phyloP scores from a whole-genome alignment of 2,329 filamentous ascomycete genomes.

The Diplodia intermedia region DNA sequence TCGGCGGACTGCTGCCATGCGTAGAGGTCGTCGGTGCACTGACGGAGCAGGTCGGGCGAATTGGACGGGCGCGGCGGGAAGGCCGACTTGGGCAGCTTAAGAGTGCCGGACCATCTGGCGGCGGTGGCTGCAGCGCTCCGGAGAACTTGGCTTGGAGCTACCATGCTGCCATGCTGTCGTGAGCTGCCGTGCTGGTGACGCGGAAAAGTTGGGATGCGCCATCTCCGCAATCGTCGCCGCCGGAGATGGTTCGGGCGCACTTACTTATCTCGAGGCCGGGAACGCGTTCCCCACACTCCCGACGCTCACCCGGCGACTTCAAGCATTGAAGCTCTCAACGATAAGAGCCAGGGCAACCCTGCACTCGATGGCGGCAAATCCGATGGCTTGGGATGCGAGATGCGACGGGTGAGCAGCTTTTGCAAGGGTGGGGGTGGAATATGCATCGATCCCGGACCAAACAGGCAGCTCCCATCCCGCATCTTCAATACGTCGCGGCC shows the following conservation, averaged over 20 bases:
- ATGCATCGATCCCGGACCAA: too few relatives aligned
- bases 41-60: slow-evolving; percentile 65
- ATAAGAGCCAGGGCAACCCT: too few relatives aligned
- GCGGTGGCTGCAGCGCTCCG: slow-evolving; percentile 20
- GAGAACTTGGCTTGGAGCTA: slow-evolving; percentile 31
- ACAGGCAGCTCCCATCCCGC: too few relatives aligned
- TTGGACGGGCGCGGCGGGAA: slow-evolving; percentile 55
- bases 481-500: too few relatives aligned
- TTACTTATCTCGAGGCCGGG: too few relatives aligned
- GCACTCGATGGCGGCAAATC: too few relatives aligned
- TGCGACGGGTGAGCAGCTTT: too few relatives aligned
- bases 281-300: too few relatives aligned
- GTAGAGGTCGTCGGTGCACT: slow-evolving; percentile 88
- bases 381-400: too few relatives aligned
- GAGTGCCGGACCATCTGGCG: slow-evolving; percentile 50
- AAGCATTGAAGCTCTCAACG: too few relatives aligned
- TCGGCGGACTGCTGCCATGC: slow-evolving; percentile 74
- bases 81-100: slow-evolving; percentile 57
- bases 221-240: slow-evolving; percentile 7
- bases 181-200: slow-evolving; percentile 2
- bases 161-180: slow-evolving; percentile 32
- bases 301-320: too few relatives aligned
- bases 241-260: slow-evolving; percentile 16
- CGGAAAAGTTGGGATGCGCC: slow-evolving; percentile 22
- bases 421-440: too few relatives aligned